Base-by-base conservation (phyloP, 179 eudicot species). In the Pouteria campechiana region DNA sequence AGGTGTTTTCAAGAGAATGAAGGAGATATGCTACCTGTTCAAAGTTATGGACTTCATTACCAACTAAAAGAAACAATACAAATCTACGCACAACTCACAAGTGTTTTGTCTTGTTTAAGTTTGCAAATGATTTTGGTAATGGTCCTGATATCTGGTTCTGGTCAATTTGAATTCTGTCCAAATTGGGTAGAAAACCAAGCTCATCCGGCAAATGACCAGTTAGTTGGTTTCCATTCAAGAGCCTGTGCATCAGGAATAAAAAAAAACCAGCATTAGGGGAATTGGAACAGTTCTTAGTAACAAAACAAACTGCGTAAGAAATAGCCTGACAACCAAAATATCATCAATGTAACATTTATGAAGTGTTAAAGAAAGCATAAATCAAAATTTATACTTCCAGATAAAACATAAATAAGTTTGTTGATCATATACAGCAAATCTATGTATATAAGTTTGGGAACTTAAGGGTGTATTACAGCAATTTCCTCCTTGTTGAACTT, bases 101-200 rank as follows among this genome's bases (percentile, higher is more conserved):
- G 49, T 89, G 97, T 67, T 65, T 68, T 31, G 76, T 68, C 51
- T 59, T 74, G 57, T 49, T 74, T 73, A 89, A 61, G 67, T 85
- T 65, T 21, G 87, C 85, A 51, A 79, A 83, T 43, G 94, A 77
- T 52, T 37, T 65, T 11, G 99, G 99, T 38, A 92, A 25, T 13
- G 75, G 44, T 67, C 99, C 99, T 18, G 96, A 70, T 73, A 92
- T 70, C 6, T 75, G 49, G 50, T 92, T 92, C 73, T 92, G 77
- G 32, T 92, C 99, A 48, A 92, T 70, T 54, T 92, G 99, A 57
- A 92, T 78, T 50, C 99, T 78, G 47, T 76, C 65, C 50, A 92
- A 58, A 51, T 83, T 72, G 31, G 84, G 60, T 27, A 92, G 93
- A 54, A 54, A 45, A 23, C 99, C 96, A 44, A 92, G 66, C 61